These are phyloP conservation scores for Sinapis alba DNA, from an alignment of 441 rosid species.

Conservation along the genomic window DNA sequence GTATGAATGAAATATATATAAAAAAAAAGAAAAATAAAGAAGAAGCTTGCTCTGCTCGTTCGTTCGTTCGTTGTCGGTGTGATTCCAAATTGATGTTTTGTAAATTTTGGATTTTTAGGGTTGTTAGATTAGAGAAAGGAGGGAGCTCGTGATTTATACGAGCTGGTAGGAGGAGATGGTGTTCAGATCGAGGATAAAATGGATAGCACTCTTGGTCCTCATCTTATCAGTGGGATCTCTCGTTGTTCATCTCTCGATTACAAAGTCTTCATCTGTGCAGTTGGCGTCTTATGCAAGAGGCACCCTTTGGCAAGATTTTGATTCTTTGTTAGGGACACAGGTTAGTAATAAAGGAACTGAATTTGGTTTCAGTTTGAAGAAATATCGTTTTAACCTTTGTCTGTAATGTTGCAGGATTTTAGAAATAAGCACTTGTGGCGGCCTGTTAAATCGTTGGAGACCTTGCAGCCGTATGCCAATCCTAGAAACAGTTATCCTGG, in stretches of 20 bases:
- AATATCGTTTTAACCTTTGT: constrained; percentile 4
- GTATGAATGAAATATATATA: too few relatives aligned
- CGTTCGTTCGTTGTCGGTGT: too few relatives aligned
- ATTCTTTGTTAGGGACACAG: constrained; percentile 47
- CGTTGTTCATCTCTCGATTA: constrained; percentile 75
- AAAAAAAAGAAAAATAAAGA: too few relatives aligned
- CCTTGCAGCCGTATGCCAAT: constrained; percentile 92
- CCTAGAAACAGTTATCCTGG: constrained; percentile 65
- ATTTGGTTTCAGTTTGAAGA: background rate
- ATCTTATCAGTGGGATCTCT: constrained; percentile 79
- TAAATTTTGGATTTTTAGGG: constrained; percentile 18
- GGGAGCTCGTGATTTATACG: constrained; percentile 37
- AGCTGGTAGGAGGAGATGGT: constrained; percentile 47
- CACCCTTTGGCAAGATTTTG: constrained; percentile 57
- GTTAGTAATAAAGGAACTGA: constrained; percentile 25
- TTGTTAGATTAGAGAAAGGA: constrained; percentile 34
- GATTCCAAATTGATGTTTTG: background rate
- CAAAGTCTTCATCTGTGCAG: constrained; percentile 70
- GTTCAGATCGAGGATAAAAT: constrained; percentile 87
- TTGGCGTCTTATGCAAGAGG: constrained; percentile 58
- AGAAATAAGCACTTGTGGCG: constrained; percentile 86
- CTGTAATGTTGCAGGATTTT: constrained; percentile 49
- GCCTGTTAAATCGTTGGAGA: constrained; percentile 62
- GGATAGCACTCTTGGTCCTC: constrained; percentile 78
- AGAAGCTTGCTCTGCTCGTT: too few relatives aligned